Conservation (phyloP, 139 green algal genomes). For the Micromonas commoda region DNA sequence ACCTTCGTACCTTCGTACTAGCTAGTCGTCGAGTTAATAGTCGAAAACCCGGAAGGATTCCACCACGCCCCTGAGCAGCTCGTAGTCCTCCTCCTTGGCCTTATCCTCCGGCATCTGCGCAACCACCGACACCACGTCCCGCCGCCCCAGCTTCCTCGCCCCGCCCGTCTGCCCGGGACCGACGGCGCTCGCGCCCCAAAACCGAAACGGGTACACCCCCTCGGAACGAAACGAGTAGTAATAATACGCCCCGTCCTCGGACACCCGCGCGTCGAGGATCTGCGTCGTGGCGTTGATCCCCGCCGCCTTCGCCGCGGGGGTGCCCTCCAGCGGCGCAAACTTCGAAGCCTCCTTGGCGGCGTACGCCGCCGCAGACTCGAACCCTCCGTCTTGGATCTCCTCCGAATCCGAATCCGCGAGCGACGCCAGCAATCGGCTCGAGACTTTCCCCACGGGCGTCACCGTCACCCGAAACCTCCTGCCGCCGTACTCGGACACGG, state of each 20-base stretch:
- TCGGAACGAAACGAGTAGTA: slow-evolving; percentile 5
- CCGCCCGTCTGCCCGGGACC: background rate
- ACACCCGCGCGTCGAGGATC: background rate
- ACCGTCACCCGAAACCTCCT: background rate
- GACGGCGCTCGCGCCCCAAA: slow-evolving; percentile 15
- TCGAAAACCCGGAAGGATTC: background rate
- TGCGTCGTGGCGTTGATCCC: background rate
- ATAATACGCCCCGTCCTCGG: slow-evolving; percentile 7
- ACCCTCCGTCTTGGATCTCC: background rate
- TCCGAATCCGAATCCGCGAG: background rate
- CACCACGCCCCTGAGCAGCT: background rate
- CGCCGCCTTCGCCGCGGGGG: background rate
- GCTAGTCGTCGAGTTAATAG: background rate
- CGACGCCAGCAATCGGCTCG: background rate
- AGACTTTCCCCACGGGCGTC: background rate
- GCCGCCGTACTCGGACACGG: slow-evolving; percentile 5
- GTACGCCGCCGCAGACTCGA: background rate
- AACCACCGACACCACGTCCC: background rate
- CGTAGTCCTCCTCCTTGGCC: background rate
- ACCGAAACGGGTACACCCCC: slow-evolving; percentile 7
- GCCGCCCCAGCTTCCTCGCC: slow-evolving; percentile 10
- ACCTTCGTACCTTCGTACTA: no score
- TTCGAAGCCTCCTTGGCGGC: background rate
- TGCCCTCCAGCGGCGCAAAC: background rate
- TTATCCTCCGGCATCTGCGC: slow-evolving; percentile 20